Percentiles rank a stretch among this genome's conserved stretches.
These are phyloP conservation scores for Aspergillus thermomutatus DNA, from an alignment of 2,329 filamentous ascomycete genomes.

Conservation along the genomic window DNA sequence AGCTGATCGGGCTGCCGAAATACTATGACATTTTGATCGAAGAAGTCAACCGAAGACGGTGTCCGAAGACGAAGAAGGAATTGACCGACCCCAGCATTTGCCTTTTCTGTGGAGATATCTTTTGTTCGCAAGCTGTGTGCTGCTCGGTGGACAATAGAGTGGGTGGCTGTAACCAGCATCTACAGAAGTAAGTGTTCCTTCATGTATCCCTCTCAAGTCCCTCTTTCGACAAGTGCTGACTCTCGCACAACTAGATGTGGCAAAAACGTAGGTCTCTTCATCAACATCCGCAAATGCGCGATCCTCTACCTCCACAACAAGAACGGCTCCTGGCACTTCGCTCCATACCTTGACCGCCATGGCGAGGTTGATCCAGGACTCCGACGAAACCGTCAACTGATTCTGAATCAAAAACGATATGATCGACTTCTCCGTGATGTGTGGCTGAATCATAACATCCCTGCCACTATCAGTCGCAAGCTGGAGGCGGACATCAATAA, in stretches of 20 bases:
- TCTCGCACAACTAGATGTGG: conserved; percentile 64
- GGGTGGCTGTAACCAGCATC: conserved; percentile 88
- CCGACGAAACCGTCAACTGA: conserved; percentile 81
- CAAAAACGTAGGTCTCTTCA: conserved; percentile 84
- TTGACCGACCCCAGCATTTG: conserved; percentile 88
- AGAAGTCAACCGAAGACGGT: conserved; percentile 77
- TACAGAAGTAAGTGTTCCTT: conserved; percentile 63
- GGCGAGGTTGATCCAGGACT: conserved; percentile 94
- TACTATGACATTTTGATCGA: conserved; percentile 92
- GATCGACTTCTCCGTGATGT: conserved; percentile 81
- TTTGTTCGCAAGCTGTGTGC: conserved; percentile 91
- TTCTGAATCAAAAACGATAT: conserved; percentile 89
- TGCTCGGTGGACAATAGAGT: conserved; percentile 65
- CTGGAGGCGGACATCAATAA: conserved; percentile 95
- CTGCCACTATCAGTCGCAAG: conserved; percentile 83
- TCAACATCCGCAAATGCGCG: conserved; percentile 95
- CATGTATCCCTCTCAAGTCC: not conserved
- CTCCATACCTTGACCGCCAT: conserved; percentile 93
- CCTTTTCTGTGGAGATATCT: conserved; percentile 93
- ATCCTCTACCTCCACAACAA: conserved; percentile 80
- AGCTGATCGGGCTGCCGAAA: conserved; percentile 86
- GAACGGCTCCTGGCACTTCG: conserved; percentile 79
- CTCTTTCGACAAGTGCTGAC: conserved; percentile 8
- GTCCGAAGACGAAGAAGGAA: conserved; percentile 87
- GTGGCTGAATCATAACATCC: conserved; percentile 83